Percentiles rank a stretch among this genome's conserved stretches.
phyloP scores from a whole-genome alignment of 1,284 basidiomycete species.

The Spongiforma sp. region DNA sequence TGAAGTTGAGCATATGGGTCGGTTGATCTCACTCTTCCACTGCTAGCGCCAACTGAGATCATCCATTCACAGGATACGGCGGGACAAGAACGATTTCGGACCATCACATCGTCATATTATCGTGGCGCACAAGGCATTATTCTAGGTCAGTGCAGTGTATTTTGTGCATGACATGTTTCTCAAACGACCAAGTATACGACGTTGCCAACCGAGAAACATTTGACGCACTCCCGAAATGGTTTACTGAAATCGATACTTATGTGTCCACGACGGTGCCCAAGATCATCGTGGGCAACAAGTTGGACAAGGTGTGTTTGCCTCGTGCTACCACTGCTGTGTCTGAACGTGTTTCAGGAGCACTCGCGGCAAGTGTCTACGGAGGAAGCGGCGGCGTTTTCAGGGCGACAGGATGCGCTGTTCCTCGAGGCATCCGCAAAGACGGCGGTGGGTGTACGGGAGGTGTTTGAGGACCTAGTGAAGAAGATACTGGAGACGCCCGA shows the following conservation, averaged over 20 bases:
- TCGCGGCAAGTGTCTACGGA: constrained; percentile 84
- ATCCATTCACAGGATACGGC: constrained; percentile 76
- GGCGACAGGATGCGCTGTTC: constrained; percentile 83
- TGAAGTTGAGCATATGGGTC: constrained; percentile 87
- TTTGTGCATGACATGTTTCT: not conserved
- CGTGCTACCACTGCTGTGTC: not conserved
- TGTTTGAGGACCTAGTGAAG: constrained; percentile 83
- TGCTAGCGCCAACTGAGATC: not conserved
- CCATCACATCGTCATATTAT: constrained; percentile 92
- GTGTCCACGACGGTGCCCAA: constrained; percentile 89
- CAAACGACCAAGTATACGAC: constrained; percentile 79
- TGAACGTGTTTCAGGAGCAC: constrained; percentile 65
- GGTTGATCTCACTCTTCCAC: constrained; percentile 22
- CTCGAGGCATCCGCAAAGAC: constrained; percentile 92
- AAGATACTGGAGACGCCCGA: constrained; percentile 73
- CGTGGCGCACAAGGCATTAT: constrained; percentile 95
- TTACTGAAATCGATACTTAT: constrained; percentile 94
- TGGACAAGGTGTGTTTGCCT: constrained; percentile 76
- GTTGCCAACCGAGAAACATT: constrained; percentile 92
- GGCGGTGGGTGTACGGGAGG: constrained; percentile 76
- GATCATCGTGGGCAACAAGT: constrained; percentile 95
- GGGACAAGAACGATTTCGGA: constrained; percentile 90
- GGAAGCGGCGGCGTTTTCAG: constrained; percentile 85
- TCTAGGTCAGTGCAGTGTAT: constrained; percentile 60
- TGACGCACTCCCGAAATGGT: constrained; percentile 93